Evolutionary conservation across 345 rosid species (phyloP).

Genomic region (Barbarea vulgaris): DNA sequence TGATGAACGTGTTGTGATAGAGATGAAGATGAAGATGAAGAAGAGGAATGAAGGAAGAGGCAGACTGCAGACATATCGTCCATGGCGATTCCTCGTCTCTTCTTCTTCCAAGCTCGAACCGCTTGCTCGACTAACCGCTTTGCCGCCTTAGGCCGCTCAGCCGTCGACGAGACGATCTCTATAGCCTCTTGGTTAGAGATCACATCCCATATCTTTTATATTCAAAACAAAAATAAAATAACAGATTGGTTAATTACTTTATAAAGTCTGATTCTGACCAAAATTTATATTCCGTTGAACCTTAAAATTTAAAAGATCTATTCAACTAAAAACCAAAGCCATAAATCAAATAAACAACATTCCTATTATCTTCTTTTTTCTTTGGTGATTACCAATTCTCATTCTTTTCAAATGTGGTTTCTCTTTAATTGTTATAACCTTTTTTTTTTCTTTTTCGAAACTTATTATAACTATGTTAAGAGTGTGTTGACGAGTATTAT

Average conservation of each 20-base stretch:
- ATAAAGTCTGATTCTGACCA: background rate
- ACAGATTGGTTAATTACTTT: background rate
- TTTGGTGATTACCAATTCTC: background rate
- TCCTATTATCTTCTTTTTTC: background rate
- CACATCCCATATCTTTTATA: conserved; percentile 89
- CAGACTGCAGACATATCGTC: conserved; percentile 97
- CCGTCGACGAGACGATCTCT: conserved; percentile 60
- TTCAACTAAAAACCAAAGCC: background rate
- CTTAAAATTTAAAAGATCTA: background rate
- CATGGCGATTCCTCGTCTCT: conserved; percentile 75
- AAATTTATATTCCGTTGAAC: background rate
- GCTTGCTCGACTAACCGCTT: conserved; percentile 71
- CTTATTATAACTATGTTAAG: background rate
- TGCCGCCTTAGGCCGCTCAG: conserved; percentile 73
- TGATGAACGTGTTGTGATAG: conserved; percentile 27
- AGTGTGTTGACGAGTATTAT: background rate
- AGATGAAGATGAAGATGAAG: conserved; percentile 29
- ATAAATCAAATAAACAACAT: background rate
- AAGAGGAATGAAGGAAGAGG: conserved; percentile 69
- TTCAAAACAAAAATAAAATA: background rate
- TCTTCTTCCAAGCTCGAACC: conserved; percentile 65
- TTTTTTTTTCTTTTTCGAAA: background rate
- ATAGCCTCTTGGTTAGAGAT: conserved; percentile 85
- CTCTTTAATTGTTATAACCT: background rate
- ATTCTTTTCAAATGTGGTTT: background rate